Percentiles rank a stretch among this genome's conserved stretches.
phyloP scores from a whole-genome alignment of 495 filamentous ascomycete genomes.

The Hypoxylon lenormandii region DNA sequence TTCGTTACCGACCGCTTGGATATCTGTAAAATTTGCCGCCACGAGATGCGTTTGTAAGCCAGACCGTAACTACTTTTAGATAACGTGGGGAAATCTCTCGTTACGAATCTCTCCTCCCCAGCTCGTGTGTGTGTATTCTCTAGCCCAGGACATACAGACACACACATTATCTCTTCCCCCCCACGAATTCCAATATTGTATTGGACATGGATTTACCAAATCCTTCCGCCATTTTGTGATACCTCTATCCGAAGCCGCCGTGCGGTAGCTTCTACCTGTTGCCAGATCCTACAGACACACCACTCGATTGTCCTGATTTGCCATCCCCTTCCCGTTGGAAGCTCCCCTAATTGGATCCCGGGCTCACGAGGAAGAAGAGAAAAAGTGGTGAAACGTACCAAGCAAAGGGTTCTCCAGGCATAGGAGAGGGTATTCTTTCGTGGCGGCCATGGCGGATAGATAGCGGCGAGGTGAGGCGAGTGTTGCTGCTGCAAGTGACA shows the following conservation, averaged over 20 bases:
- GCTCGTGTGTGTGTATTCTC: too few relatives aligned
- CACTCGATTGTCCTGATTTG: background rate
- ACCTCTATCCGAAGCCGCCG: too few relatives aligned
- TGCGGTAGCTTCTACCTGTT: too few relatives aligned
- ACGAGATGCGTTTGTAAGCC: constrained; percentile 18
- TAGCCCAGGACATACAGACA: too few relatives aligned
- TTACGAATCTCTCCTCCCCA: background rate
- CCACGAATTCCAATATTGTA: too few relatives aligned
- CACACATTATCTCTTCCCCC: too few relatives aligned
- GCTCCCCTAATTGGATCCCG: background rate
- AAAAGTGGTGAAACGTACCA: constrained; percentile 65
- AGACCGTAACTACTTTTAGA: too few relatives aligned
- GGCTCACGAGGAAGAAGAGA: constrained; percentile 4
- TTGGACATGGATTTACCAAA: too few relatives aligned
- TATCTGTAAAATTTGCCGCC: constrained; percentile 71
- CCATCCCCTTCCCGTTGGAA: background rate
- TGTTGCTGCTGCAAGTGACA: constrained; percentile 2
- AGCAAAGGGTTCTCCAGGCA: constrained; percentile 97
- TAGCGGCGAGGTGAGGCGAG: constrained; percentile 19
- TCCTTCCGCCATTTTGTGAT: too few relatives aligned
- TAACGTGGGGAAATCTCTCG: background rate
- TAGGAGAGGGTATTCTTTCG: constrained; percentile 82
- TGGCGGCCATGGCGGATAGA: constrained; percentile 71
- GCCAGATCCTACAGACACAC: background rate
- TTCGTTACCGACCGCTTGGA: constrained; percentile 85